Evolutionary conservation across 495 filamentous ascomycete genomes (phyloP).

Genomic region (Aspergillus heteromorphus): DNA sequence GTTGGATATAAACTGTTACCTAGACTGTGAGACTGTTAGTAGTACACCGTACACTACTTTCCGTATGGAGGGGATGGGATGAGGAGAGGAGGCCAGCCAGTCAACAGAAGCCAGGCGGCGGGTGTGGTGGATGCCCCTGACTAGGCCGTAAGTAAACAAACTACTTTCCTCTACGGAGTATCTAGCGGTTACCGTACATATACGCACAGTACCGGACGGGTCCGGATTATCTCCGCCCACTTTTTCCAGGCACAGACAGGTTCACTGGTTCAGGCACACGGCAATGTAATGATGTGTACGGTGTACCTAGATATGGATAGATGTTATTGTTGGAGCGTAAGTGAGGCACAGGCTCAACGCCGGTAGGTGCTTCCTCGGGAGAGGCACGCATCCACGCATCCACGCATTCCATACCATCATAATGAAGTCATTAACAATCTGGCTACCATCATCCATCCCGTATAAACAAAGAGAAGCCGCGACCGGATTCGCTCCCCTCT

Average conservation of each 20-base stretch:
- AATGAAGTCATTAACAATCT: neutral
- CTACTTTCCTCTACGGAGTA: neutral
- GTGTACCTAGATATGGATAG: too few relatives aligned
- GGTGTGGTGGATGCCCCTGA: conserved; percentile 11
- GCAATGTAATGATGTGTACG: too few relatives aligned
- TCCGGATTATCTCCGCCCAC: neutral
- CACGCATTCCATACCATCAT: neutral
- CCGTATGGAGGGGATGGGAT: neutral
- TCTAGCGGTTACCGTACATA: neutral
- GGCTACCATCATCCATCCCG: neutral
- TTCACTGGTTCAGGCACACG: neutral
- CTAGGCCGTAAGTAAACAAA: neutral
- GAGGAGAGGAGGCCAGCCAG: neutral
- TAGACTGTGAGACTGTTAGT: too few relatives aligned
- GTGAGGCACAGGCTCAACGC: neutral
- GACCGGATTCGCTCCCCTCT: neutral
- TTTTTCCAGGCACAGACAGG: neutral
- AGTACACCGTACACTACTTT: neutral
- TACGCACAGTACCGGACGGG: neutral
- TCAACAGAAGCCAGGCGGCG: neutral
- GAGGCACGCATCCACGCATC: neutral
- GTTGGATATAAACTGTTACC: too few relatives aligned
- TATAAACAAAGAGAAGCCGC: neutral
- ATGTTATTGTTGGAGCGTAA: too few relatives aligned
- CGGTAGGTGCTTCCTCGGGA: neutral